phyloP scores from a whole-genome alignment of 345 rosid genomes.

The Gossypium ekmanianum region DNA sequence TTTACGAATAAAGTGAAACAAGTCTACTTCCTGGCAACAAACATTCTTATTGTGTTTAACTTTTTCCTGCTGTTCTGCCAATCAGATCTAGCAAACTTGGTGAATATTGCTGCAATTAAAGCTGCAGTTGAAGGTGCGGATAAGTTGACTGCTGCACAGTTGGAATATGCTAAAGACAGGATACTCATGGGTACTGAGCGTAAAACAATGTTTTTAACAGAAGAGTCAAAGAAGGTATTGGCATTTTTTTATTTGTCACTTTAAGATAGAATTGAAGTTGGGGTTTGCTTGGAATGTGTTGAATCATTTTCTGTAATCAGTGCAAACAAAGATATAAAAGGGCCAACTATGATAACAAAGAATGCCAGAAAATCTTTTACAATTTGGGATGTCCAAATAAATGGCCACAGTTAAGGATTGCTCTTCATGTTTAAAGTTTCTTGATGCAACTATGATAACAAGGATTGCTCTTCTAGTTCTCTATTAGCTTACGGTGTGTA shows the following conservation, averaged over 20 bases:
- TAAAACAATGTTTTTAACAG: slow-evolving; percentile 94
- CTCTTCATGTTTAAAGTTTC: not conserved
- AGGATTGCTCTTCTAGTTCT: not conserved
- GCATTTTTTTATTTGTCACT: not conserved
- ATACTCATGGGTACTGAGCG: slow-evolving; percentile 96
- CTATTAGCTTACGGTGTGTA: not conserved
- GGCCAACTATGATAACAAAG: not conserved
- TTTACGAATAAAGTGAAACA: not conserved
- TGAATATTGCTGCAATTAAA: slow-evolving; percentile 95
- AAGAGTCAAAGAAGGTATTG: slow-evolving; percentile 91
- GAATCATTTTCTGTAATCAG: not conserved
- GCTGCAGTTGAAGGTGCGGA: slow-evolving; percentile 98
- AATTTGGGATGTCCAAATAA: not conserved
- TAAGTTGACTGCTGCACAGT: slow-evolving; percentile 59
- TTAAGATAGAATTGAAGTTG: not conserved
- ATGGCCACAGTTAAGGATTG: not conserved
- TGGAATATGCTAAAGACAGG: slow-evolving; percentile 94
- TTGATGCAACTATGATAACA: not conserved
- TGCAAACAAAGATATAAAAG: slow-evolving; percentile 3
- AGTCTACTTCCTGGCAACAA: not conserved
- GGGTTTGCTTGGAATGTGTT: not conserved
- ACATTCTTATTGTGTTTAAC: slow-evolving; percentile 10
- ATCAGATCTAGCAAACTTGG: slow-evolving; percentile 93
- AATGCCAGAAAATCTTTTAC: not conserved
- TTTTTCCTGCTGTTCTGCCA: slow-evolving; percentile 14